phyloP scores from a whole-genome alignment of 306 rosid genomes.

The Corylus americana region DNA sequence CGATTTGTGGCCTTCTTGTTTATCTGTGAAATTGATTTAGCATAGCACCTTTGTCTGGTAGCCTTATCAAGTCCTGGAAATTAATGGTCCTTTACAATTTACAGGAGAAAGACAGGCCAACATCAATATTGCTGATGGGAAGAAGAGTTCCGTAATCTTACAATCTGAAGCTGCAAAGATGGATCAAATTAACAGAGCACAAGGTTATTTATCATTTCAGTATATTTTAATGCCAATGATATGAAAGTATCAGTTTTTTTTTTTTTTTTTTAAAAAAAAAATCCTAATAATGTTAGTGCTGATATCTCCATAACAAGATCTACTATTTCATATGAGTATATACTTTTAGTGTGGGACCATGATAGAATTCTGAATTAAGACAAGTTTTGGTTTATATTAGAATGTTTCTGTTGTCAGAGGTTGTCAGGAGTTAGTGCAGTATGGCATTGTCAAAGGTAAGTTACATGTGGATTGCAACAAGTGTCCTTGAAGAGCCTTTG shows the following conservation, averaged over 20 bases:
- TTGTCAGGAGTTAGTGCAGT: neutral
- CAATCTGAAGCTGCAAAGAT: slow-evolving; percentile 89
- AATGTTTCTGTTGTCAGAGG: neutral
- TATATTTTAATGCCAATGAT: slow-evolving; percentile 17
- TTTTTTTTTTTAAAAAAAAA: neutral
- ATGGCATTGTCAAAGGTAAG: no score
- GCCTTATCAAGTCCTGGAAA: slow-evolving; percentile 23
- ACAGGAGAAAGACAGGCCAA: slow-evolving; percentile 93
- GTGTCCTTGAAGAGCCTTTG: slow-evolving; percentile 11
- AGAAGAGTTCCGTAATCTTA: slow-evolving; percentile 77
- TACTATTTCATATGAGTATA: neutral
- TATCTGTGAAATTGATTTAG: slow-evolving; percentile 24
- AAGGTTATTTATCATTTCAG: slow-evolving; percentile 40
- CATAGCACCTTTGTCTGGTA: slow-evolving; percentile 1
- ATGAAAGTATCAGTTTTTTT: neutral
- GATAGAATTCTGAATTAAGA: neutral
- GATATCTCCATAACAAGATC: neutral
- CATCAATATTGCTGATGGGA: slow-evolving; percentile 93
- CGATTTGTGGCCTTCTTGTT: slow-evolving; percentile 15
- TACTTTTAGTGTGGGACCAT: neutral
- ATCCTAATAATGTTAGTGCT: neutral
- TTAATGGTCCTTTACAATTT: slow-evolving; percentile 30
- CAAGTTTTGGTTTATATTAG: neutral
- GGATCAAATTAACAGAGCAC: slow-evolving; percentile 87
- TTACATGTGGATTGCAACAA: neutral